Base-by-base conservation (phyloP, 2,329 filamentous ascomycete species). In the Verticillium nonalfalfae region DNA sequence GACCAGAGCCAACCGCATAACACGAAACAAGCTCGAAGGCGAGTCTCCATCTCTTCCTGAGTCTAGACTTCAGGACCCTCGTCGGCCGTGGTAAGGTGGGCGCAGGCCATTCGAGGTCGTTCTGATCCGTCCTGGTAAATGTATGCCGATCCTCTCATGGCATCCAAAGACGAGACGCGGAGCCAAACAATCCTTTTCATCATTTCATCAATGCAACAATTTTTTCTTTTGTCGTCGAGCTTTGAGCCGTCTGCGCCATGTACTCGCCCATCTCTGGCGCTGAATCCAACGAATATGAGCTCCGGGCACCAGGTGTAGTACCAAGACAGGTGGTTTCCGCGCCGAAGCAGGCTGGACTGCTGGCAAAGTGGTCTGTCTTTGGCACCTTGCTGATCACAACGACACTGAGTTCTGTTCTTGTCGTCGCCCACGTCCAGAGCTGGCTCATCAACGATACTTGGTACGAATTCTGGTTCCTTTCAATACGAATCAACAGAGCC, bases 381-480 rank as follows among this genome's bases (percentile, higher is more conserved):
- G 26, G 21, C 18, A 21, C 38, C n/a, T 36, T 58, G 11, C 13
- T 38, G n/a, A 55, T 62, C 55, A 55, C 61, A 26, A 60, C 61
- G 11, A 21, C 54, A 14, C n/a, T 62, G 13, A 62, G 61, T 54
- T 60, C 58, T 9, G 40, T 60, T 13, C 56, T 62, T 36, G 38
- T 62, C 31, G 61, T 60, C 11, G 58, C 61, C 9, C 52, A 60
- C 18, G 33, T 34, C 3, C 40, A 33, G 13, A 54, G 35, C 35
- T 62, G 61, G 61, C 52, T 56, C 1, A 59, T 62, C 9, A 59
- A 62, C 26, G 61, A 56, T 21, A 60, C 58, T 13, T 56, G 55
- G 52, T 62, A 62, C 56, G 40, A 58, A 13, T 62, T 55, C 4
- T 62, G 58, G 15, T 45, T 60, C 31, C 55, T 45, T 7, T 40